phyloP scores from a whole-genome alignment of 805 yeast species.

The Nakazawaea anatomiae region DNA sequence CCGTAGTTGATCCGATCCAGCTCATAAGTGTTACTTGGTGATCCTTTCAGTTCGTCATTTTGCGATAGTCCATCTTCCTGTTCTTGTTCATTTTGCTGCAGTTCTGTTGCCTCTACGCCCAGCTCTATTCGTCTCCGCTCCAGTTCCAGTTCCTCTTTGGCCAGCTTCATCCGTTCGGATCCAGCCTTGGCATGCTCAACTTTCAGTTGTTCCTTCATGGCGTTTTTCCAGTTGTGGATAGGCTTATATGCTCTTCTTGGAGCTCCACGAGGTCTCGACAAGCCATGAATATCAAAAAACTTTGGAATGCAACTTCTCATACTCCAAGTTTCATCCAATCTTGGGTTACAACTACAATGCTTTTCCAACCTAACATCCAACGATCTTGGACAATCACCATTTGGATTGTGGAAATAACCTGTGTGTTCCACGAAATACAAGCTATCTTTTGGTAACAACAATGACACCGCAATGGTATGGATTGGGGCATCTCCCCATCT shows the following conservation, averaged over 20 bases:
- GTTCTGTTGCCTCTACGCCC: conserved; percentile 18
- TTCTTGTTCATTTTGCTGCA: neutral
- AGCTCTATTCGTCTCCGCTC: conserved; percentile 2
- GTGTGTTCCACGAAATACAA: conserved; percentile 38
- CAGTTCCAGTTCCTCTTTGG: conserved; percentile 4
- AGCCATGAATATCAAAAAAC: conserved; percentile 29
- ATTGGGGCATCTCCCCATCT: conserved; percentile 50
- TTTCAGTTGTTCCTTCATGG: conserved; percentile 10
- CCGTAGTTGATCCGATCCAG: too few species aligned
- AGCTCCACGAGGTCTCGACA: conserved; percentile 23
- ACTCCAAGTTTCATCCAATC: conserved; percentile 45
- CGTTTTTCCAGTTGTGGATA: conserved; percentile 18
- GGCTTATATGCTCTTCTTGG: conserved; percentile 19
- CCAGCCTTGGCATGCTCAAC: conserved; percentile 3
- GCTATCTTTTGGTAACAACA: conserved; percentile 21
- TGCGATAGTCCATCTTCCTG: neutral
- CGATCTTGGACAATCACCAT: conserved; percentile 55
- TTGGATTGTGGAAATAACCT: conserved; percentile 52
- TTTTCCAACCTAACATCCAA: conserved; percentile 36
- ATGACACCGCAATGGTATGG: conserved; percentile 25
- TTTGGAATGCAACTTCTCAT: conserved; percentile 43
- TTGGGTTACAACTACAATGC: conserved; percentile 45
- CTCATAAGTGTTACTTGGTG: too few species aligned
- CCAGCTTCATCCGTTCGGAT: neutral
- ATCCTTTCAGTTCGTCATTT: neutral